A percentile compares a stretch with the other conserved stretches of the same genome.
These are phyloP conservation scores for Aspergillus leporis DNA, from an alignment of 495 filamentous ascomycete species.

Conservation along the genomic window DNA sequence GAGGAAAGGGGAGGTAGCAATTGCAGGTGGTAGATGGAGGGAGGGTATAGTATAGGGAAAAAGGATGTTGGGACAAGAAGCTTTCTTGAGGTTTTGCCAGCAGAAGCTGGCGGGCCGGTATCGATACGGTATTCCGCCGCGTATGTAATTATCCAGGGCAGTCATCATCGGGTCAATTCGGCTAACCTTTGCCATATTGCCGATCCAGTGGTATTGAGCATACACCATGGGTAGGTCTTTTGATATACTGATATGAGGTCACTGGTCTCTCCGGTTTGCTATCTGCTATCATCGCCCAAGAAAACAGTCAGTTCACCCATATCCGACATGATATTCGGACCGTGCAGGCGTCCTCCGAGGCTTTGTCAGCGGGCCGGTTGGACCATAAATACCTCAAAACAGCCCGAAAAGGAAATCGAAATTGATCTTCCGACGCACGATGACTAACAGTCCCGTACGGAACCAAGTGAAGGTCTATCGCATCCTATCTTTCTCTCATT, in stretches of 20 bases:
- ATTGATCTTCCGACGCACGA: background rate
- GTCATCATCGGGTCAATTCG: constrained; percentile 19
- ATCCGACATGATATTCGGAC: background rate
- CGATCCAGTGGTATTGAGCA: background rate
- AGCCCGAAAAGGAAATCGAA: constrained; percentile 2
- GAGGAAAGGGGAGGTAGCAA: constrained; percentile 30
- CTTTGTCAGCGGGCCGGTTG: constrained; percentile 8
- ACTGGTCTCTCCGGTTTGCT: background rate
- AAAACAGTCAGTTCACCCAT: background rate
- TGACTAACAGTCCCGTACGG: background rate
- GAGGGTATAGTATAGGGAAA: constrained; percentile 32
- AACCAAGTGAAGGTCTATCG: background rate
- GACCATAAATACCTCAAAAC: constrained; percentile 3
- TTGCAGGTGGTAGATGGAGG: constrained; percentile 19
- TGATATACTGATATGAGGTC: background rate
- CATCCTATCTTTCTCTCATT: background rate
- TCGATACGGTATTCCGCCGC: constrained; percentile 22
- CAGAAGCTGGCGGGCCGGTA: constrained; percentile 31
- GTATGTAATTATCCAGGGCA: constrained; percentile 24
- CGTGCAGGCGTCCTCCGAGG: background rate
- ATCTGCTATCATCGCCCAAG: background rate
- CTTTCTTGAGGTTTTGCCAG: constrained; percentile 23
- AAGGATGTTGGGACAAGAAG: constrained; percentile 31
- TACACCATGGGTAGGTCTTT: background rate
- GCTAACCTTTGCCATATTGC: constrained; percentile 19